A percentile compares a stretch with the other conserved stretches of the same genome.
These are phyloP conservation scores for Suillus variegatus DNA, from an alignment of 768 basidiomycete species.

Conservation along the genomic window DNA sequence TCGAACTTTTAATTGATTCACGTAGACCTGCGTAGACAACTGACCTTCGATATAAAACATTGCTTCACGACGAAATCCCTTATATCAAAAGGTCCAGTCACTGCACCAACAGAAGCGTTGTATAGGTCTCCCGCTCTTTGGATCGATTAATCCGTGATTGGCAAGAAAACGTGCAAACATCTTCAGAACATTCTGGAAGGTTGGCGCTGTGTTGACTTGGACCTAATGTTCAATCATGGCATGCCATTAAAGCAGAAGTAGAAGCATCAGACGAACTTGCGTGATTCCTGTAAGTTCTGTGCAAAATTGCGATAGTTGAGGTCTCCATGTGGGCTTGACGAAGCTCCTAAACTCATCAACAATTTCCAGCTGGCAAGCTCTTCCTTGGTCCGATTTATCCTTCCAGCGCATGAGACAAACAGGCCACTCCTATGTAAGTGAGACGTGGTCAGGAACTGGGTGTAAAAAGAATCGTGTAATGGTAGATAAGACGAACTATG, in stretches of 20 bases:
- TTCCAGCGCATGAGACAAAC: conserved; percentile 87
- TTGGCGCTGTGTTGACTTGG: conserved; percentile 78
- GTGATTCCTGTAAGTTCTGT: conserved; percentile 87
- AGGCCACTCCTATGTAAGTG: conserved; percentile 77
- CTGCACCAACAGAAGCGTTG: conserved; percentile 79
- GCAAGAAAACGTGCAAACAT: conserved; percentile 68
- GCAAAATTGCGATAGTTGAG: conserved; percentile 81
- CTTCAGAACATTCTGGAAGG: conserved; percentile 68
- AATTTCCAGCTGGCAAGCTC: conserved; percentile 60
- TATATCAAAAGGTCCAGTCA: conserved; percentile 82
- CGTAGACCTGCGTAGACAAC: conserved; percentile 23
- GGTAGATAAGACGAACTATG: conserved; percentile 60
- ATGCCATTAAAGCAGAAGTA: conserved; percentile 2
- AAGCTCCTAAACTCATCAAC: conserved; percentile 86
- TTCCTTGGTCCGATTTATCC: conserved; percentile 52
- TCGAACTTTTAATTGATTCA: conserved; percentile 4
- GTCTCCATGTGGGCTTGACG: conserved; percentile 86
- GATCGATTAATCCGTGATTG: conserved; percentile 69
- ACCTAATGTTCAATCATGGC: conserved; percentile 45
- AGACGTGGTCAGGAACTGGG: conserved; percentile 12
- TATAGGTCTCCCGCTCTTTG: conserved; percentile 53
- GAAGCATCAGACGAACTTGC: conserved; percentile 60
- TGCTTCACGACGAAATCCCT: conserved; percentile 88
- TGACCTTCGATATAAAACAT: conserved; percentile 81
- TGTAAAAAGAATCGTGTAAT: conserved; percentile 1